Evolutionary conservation across 192 early-diverging fungal genomes (phyloP).

Genomic region (Rhizophagus clarus): DNA sequence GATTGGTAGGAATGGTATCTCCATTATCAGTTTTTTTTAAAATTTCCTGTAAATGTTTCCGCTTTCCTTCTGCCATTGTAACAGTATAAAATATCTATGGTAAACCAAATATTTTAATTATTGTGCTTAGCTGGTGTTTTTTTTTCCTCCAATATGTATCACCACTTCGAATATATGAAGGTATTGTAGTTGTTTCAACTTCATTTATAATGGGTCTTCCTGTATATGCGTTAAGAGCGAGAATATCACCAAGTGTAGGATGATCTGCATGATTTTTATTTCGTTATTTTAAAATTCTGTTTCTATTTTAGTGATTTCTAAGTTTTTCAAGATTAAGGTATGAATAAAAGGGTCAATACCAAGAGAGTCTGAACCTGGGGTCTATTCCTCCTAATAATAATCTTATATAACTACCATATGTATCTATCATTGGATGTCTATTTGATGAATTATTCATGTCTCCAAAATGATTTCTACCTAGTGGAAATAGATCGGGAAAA

Average conservation of each 20-base stretch:
- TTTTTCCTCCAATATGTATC: conserved; percentile 4
- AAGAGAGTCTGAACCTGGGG: too few relatives aligned
- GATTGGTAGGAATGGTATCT: background rate
- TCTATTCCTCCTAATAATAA: too few relatives aligned
- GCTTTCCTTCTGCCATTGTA: conserved; percentile 18
- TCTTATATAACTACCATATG: too few relatives aligned
- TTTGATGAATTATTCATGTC: too few relatives aligned
- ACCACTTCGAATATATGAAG: background rate
- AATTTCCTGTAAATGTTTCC: background rate
- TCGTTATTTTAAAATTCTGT: background rate
- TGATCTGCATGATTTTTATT: background rate
- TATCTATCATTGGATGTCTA: too few relatives aligned
- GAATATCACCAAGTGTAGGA: background rate
- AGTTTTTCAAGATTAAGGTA: too few relatives aligned
- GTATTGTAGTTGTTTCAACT: background rate
- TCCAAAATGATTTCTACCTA: too few relatives aligned
- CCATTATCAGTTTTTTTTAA: background rate
- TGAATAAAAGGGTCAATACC: too few relatives aligned
- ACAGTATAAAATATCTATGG: conserved; percentile 3
- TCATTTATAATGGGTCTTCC: background rate
- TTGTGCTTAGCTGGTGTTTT: background rate
- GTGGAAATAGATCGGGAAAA: too few relatives aligned
- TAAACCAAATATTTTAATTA: background rate
- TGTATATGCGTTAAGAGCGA: background rate
- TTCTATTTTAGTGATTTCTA: too few relatives aligned